phyloP scores from a whole-genome alignment of 1,139 yeast species.

The Diutina pseudorugosa region DNA sequence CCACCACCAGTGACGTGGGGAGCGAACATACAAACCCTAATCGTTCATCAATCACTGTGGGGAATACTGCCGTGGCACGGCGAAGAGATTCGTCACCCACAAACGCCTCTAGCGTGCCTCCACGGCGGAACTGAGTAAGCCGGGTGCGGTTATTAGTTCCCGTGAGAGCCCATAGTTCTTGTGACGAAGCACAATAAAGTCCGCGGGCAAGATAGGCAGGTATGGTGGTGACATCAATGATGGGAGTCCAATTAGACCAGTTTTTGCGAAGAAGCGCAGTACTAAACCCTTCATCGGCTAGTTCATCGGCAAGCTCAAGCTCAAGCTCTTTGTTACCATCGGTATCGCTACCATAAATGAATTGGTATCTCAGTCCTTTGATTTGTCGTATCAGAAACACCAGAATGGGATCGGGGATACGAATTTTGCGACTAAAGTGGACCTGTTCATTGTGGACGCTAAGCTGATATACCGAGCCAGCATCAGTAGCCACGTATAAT shows the following conservation, averaged over 20 bases:
- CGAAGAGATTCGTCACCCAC: neutral
- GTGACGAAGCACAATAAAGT: neutral
- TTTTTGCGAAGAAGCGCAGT: neutral
- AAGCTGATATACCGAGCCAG: neutral
- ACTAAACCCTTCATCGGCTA: neutral
- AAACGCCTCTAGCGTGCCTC: neutral
- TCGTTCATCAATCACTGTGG: neutral
- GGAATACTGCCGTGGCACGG: neutral
- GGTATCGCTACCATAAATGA: constrained; percentile 3
- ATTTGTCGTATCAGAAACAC: neutral
- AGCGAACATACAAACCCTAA: neutral
- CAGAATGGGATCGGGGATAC: neutral
- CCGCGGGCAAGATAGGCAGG: neutral
- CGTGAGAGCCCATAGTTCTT: neutral
- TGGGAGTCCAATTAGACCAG: constrained; percentile 1
- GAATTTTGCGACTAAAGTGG: neutral
- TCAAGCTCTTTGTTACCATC: constrained; percentile 2
- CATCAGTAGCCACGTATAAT: neutral
- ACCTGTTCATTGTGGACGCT: neutral
- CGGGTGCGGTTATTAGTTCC: constrained; percentile 3
- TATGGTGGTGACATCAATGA: neutral
- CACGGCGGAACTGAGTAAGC: neutral
- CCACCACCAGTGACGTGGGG: neutral
- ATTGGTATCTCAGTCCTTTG: neutral
- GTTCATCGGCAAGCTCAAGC: neutral